phyloP scores from a whole-genome alignment of 495 filamentous ascomycete species.

The Coniosporium apollinis region DNA sequence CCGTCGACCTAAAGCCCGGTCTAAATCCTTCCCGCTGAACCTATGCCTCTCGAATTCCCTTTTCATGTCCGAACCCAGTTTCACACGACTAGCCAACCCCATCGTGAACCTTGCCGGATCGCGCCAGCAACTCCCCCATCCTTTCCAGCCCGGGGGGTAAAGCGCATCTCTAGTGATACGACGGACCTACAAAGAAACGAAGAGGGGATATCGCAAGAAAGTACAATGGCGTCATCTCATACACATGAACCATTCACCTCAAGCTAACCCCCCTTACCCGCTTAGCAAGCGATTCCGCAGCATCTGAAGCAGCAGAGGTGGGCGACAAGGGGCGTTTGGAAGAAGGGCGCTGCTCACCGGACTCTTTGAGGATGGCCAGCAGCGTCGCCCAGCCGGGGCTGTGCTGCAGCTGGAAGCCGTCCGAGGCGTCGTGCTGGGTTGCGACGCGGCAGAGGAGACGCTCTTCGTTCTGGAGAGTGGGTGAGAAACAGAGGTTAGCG shows the following conservation, averaged over 20 bases:
- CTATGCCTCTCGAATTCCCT: no score
- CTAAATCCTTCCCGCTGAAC: no score
- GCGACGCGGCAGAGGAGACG: conserved; percentile 71
- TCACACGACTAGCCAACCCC: no score
- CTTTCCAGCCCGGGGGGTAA: no score
- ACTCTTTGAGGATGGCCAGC: conserved; percentile 60
- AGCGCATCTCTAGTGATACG: no score
- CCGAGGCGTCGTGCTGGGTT: conserved; percentile 53
- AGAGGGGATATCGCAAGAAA: background rate
- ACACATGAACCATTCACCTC: conserved; percentile 26
- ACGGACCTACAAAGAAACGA: background rate
- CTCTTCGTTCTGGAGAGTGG: conserved; percentile 63
- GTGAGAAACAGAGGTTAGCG: conserved; percentile 6
- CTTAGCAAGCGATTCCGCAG: conserved; percentile 78
- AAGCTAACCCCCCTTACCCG: conserved; percentile 95
- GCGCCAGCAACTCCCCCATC: no score
- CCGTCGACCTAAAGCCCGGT: no score
- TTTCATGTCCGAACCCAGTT: no score
- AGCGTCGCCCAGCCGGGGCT: conserved; percentile 86
- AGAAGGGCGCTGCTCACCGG: conserved; percentile 16
- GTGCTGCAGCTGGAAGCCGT: conserved; percentile 64
- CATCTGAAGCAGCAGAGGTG: conserved; percentile 20
- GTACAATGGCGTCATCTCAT: conserved; percentile 5
- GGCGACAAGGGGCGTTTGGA: conserved; percentile 53
- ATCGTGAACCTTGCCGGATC: no score